A percentile compares a stretch with the other conserved stretches of the same genome.
These are phyloP conservation scores for Corymbia calophylla DNA, from an alignment of 441 rosid species.

Conservation along the genomic window DNA sequence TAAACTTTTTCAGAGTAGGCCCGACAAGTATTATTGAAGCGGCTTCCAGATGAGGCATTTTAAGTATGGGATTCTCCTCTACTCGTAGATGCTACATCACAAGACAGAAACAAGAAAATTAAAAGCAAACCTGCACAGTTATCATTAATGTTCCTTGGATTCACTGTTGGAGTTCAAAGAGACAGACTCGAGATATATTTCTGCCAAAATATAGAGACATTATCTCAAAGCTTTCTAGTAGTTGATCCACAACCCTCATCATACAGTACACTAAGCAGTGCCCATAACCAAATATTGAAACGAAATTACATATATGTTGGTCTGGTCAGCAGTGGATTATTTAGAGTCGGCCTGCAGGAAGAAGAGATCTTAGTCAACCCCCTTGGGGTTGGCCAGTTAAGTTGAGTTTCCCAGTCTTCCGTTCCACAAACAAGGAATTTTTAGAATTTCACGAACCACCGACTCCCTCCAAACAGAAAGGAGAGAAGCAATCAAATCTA, in stretches of 20 bases:
- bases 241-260: not conserved
- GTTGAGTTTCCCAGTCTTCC: not conserved
- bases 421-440: not conserved
- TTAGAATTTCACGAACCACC: not conserved
- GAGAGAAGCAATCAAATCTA: not conserved
- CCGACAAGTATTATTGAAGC: constrained; percentile 96
- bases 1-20: constrained; percentile 91
- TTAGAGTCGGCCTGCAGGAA: not conserved
- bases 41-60: constrained; percentile 95
- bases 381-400: not conserved
- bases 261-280: not conserved
- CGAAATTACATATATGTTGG: not conserved
- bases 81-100: constrained; percentile 86
- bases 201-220: not conserved
- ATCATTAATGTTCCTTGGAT: not conserved
- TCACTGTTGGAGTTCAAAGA: not conserved
- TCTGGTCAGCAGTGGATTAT: not conserved
- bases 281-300: not conserved
- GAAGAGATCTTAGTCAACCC: not conserved
- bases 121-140: not conserved
- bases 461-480: not conserved
- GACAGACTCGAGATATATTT: not conserved
- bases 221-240: not conserved
- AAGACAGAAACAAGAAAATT: constrained; percentile 2
- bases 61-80: constrained; percentile 96